phyloP scores from a whole-genome alignment of 495 filamentous ascomycete species.

The Hypoxylon intermedium region DNA sequence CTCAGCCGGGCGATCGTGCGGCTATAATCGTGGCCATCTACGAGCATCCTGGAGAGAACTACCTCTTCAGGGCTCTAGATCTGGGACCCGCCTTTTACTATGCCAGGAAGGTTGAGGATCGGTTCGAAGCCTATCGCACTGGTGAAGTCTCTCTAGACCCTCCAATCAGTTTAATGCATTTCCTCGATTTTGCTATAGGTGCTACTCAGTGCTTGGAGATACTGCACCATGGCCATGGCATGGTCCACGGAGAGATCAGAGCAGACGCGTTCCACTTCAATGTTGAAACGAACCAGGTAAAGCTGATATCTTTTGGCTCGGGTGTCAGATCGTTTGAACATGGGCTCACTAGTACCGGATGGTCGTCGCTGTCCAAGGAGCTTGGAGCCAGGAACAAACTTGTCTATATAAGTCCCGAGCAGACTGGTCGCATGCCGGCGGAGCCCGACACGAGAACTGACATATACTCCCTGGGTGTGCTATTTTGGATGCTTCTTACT shows the following conservation, averaged over 20 bases:
- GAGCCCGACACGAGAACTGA: conserved; percentile 90
- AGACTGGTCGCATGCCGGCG: conserved; percentile 87
- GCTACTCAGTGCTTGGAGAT: conserved; percentile 85
- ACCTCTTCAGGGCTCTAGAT: conserved; percentile 71
- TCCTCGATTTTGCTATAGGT: conserved; percentile 88
- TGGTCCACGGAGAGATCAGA: conserved; percentile 86
- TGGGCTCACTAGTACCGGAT: conserved; percentile 81
- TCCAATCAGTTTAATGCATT: conserved; percentile 71
- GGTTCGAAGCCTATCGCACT: conserved; percentile 49
- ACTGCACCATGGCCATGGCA: conserved; percentile 79
- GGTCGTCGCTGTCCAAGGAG: conserved; percentile 79
- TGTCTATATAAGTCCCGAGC: conserved; percentile 87
- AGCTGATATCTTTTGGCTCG: conserved; percentile 82
- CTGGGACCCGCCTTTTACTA: conserved; percentile 78
- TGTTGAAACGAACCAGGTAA: conserved; percentile 69
- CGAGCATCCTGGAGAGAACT: conserved; percentile 77
- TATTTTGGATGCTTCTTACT: conserved; percentile 86
- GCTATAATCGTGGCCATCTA: conserved; percentile 77
- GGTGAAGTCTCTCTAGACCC: conserved; percentile 56
- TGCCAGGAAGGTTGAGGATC: conserved; percentile 57
- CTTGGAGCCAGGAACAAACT: conserved; percentile 83
- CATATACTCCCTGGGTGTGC: conserved; percentile 84
- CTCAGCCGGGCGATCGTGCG: conserved; percentile 67
- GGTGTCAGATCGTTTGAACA: conserved; percentile 86
- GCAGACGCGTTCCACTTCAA: conserved; percentile 88